Evolutionary conservation across 495 filamentous ascomycete genomes (phyloP).

Genomic region (Penicillium malachiteum): DNA sequence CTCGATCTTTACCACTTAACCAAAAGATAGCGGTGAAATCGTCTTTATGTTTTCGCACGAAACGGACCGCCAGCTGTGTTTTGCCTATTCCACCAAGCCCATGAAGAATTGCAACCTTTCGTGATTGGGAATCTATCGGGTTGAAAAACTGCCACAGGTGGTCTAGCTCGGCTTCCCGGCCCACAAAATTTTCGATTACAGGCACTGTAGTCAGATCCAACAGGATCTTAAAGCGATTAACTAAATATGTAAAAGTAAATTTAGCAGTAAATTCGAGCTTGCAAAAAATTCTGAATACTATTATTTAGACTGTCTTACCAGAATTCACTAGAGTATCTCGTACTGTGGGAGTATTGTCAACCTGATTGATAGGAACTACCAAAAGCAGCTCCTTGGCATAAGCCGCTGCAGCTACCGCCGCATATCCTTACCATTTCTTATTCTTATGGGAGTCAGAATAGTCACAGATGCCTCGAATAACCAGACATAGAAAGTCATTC

Average conservation of each 20-base stretch:
- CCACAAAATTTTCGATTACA: slow-evolving; percentile 28
- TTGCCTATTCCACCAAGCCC: slow-evolving; percentile 46
- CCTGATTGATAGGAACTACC: too few species aligned
- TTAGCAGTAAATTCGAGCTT: slow-evolving; percentile 12
- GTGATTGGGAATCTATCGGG: slow-evolving; percentile 13
- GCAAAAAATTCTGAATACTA: too few species aligned
- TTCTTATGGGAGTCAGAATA: slow-evolving; percentile 44
- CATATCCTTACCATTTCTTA: too few species aligned
- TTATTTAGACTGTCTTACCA: too few species aligned
- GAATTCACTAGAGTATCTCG: too few species aligned
- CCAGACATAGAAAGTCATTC: slow-evolving; percentile 36
- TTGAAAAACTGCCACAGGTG: slow-evolving; percentile 24
- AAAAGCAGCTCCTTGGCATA: too few species aligned
- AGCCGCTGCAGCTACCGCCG: too few species aligned
- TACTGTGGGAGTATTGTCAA: too few species aligned
- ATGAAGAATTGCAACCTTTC: slow-evolving; percentile 31
- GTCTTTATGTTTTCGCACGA: slow-evolving; percentile 28
- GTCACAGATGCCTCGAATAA: slow-evolving; percentile 44
- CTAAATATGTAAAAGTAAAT: slow-evolving; percentile 9
- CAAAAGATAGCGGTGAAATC: slow-evolving; percentile 32
- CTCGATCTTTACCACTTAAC: slow-evolving; percentile 28
- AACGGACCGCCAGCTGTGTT: slow-evolving; percentile 42
- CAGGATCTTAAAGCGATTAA: slow-evolving; percentile 20
- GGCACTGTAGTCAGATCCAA: slow-evolving; percentile 25
- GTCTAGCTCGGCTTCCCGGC: slow-evolving; percentile 26